Evolutionary conservation across 441 rosid genomes (phyloP).

Genomic region (Capsella rubella): DNA sequence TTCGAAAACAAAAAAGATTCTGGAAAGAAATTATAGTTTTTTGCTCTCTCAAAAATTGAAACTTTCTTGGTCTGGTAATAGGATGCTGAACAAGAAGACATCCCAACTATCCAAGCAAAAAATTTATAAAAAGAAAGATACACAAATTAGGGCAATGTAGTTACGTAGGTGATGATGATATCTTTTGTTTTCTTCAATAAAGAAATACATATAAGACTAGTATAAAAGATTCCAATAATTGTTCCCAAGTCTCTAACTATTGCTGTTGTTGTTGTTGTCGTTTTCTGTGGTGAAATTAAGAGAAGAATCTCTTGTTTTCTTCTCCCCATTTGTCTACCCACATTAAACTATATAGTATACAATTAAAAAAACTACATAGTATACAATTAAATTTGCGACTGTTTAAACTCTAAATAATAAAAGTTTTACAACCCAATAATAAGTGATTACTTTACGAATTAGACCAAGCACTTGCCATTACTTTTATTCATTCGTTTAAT

Average conservation of each 20-base stretch:
- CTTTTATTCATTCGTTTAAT: neutral
- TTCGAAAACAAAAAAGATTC: neutral
- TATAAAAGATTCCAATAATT: constrained; percentile 41
- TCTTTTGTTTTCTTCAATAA: constrained; percentile 17
- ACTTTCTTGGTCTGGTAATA: constrained; percentile 30
- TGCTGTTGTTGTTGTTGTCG: constrained; percentile 37
- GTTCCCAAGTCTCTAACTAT: constrained; percentile 17
- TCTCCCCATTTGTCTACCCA: constrained; percentile 11
- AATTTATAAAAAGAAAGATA: neutral
- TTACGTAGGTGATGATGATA: constrained; percentile 45
- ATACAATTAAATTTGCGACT: constrained; percentile 2
- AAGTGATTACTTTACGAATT: constrained; percentile 17
- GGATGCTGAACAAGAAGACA: constrained; percentile 40
- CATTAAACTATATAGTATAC: neutral
- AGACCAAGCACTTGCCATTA: constrained; percentile 12
- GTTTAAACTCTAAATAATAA: constrained; percentile 10
- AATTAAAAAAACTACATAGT: neutral
- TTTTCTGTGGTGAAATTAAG: neutral
- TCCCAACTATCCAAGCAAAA: neutral
- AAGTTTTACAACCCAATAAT: neutral
- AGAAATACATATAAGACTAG: constrained; percentile 1
- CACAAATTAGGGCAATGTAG: constrained; percentile 31
- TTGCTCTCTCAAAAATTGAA: neutral
- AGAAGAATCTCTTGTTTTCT: constrained; percentile 32
- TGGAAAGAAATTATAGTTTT: neutral